These are phyloP conservation scores for Thelephora ganbajun DNA, from an alignment of 768 basidiomycete species.

Conservation along the genomic window DNA sequence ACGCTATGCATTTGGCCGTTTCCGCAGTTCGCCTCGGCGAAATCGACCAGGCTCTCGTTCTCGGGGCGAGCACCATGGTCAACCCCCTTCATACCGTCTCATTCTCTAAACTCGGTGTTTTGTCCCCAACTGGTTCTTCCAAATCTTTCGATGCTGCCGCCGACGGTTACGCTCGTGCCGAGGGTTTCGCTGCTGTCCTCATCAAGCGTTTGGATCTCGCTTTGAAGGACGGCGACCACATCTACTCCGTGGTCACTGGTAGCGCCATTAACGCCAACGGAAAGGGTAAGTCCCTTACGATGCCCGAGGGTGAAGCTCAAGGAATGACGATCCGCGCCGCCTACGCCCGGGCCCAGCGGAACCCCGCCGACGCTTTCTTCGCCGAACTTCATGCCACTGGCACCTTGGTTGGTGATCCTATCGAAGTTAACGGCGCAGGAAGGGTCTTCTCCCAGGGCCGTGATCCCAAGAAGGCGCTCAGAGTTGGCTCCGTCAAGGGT, in stretches of 20 bases:
- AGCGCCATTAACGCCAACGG: conserved; percentile 21
- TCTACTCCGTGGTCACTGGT: conserved; percentile 19
- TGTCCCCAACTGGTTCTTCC: conserved; percentile 25
- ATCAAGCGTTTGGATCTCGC: conserved; percentile 21
- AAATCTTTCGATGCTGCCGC: conserved; percentile 28
- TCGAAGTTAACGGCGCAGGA: conserved; percentile 13
- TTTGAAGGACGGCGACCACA: conserved; percentile 16
- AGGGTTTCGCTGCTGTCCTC: conserved; percentile 15
- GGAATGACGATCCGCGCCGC: conserved; percentile 20
- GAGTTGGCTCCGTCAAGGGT: conserved; percentile 28
- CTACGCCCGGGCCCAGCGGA: conserved; percentile 14
- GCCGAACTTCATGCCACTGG: conserved; percentile 15
- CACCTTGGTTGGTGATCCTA: conserved; percentile 14
- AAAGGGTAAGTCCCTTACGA: conserved; percentile 19
- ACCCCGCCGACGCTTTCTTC: conserved; percentile 16
- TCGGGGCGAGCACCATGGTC: conserved; percentile 16
- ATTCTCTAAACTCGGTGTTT: conserved; percentile 23
- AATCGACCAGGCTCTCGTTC: conserved; percentile 30
- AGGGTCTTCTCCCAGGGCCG: conserved; percentile 14
- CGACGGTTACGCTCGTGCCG: conserved; percentile 23
- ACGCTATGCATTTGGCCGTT: conserved; percentile 34
- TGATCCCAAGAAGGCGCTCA: conserved; percentile 14
- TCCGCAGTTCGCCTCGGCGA: conserved; percentile 29
- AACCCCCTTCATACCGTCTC: conserved; percentile 17
- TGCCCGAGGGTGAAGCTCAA: conserved; percentile 21